Conservation (phyloP, 177 flowering plant species). For the Telopea speciosissima region DNA sequence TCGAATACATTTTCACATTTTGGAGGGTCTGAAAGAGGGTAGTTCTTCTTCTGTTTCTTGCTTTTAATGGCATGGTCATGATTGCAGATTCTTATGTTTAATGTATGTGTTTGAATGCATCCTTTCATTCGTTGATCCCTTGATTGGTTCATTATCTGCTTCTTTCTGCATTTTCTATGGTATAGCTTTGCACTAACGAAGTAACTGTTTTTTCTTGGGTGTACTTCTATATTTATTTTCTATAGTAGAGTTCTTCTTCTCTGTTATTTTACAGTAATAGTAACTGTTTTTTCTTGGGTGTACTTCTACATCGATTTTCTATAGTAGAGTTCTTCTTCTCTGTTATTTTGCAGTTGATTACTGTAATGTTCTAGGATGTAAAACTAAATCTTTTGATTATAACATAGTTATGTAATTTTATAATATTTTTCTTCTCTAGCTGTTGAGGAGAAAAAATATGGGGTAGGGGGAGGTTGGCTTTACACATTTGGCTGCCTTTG, state of each 20-base stretch:
- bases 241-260: no score
- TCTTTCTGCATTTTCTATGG: neutral
- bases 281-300: neutral
- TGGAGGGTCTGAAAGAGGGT: no score
- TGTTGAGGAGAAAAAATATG: neutral
- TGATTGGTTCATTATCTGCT: neutral
- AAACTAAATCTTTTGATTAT: no score
- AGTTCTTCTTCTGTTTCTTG: no score
- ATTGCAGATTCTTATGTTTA: no score
- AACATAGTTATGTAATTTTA: no score
- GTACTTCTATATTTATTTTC: no score
- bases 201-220: neutral
- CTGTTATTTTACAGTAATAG: neutral
- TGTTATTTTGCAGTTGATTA: neutral
- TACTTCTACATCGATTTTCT: no score
- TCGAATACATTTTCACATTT: neutral
- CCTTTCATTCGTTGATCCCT: neutral
- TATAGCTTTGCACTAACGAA: neutral
- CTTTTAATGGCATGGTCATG: no score
- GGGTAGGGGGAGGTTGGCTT: neutral
- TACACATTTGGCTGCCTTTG: neutral
- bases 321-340: no score
- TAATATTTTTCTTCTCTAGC: neutral
- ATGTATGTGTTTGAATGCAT: neutral
- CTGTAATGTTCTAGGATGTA: no score